phyloP scores from a whole-genome alignment of 441 rosid species.

The Adansonia gregorii region DNA sequence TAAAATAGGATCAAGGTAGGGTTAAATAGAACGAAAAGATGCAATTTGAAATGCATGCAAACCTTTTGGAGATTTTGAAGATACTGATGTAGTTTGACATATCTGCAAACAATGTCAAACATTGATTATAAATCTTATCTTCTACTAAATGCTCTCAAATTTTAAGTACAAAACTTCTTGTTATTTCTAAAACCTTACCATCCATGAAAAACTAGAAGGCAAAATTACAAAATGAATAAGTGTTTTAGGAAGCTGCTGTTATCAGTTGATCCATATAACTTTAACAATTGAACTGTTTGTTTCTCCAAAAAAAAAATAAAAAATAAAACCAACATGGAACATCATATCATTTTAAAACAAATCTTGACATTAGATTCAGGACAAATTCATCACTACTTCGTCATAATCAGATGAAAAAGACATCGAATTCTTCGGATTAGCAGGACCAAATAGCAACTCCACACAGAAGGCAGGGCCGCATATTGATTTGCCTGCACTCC shows the following conservation, averaged over 20 bases:
- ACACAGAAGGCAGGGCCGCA: conserved; percentile 80
- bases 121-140: conserved; percentile 2
- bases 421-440: conserved; percentile 45
- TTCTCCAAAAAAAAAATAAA: conserved; percentile 1
- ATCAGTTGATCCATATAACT: conserved; percentile 1
- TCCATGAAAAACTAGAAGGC: conserved; percentile 27
- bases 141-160: conserved; percentile 16
- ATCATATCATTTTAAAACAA: not conserved
- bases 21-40: not conserved
- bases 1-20: too few relatives aligned
- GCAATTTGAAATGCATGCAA: not conserved
- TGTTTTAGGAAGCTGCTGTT: not conserved
- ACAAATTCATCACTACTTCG: conserved; percentile 16
- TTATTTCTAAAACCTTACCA: conserved; percentile 17
- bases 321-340: not conserved
- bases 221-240: conserved; percentile 18
- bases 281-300: not conserved
- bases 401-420: conserved; percentile 24
- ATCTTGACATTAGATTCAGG: conserved; percentile 16
- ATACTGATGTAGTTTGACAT: not conserved
- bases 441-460: conserved; percentile 83
- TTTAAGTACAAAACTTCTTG: conserved; percentile 34
- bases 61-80: not conserved
- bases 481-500: conserved; percentile 64
- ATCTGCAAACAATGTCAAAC: not conserved